Base-by-base conservation (phyloP, 2,329 filamentous ascomycete genomes). In the Penicillium sp. region DNA sequence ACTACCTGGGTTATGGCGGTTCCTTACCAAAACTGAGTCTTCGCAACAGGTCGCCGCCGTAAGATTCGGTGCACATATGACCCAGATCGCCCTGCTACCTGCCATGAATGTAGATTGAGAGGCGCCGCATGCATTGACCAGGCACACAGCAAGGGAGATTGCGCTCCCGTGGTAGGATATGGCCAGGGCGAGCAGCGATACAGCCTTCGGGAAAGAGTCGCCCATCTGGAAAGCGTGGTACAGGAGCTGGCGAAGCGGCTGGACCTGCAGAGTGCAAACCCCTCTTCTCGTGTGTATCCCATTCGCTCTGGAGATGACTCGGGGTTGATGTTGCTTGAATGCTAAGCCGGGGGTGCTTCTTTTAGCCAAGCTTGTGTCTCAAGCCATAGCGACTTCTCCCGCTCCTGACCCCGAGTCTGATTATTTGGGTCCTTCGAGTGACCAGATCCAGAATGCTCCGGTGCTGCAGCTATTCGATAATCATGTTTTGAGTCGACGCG, bases 31-130 rank as follows among this genome's bases (percentile, higher is more conserved):
- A 34, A 25, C 28, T 43, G 24, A 29, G 46, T 27, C 29, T 43
- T 18, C 4, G 29, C 28, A n/a, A 38, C 44, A 68, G 66, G 66
- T 51, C 60, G 70, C 37, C 63, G 69, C 45, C 65, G 70, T 36
- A 73, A 73, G 50, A 72, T 72, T 47, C 68, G 69, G 47, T 73
- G 70, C 48, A 71, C 66, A n/a, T 70, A 65, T 37, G 60, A 64
- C 41, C 46, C 62, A 11, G 61, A 63, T 40, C 56, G 64, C 32
- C 58, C 61, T 4, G 62, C 60, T 18, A 47, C 62, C 25, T 73
- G 70, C 57, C 70, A 69, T 50, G 70, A 73, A 56, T 73, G 70
- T 50, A 65, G 66, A 47, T 54, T 66, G 18, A 55, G 69, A 45
- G 68, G 69, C 2, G 65, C 63, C 5, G 59, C 58, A 28, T 73